These are phyloP conservation scores for Teratosphaeria epicoccoides DNA, from an alignment of 2,329 filamentous ascomycete species.

Conservation along the genomic window DNA sequence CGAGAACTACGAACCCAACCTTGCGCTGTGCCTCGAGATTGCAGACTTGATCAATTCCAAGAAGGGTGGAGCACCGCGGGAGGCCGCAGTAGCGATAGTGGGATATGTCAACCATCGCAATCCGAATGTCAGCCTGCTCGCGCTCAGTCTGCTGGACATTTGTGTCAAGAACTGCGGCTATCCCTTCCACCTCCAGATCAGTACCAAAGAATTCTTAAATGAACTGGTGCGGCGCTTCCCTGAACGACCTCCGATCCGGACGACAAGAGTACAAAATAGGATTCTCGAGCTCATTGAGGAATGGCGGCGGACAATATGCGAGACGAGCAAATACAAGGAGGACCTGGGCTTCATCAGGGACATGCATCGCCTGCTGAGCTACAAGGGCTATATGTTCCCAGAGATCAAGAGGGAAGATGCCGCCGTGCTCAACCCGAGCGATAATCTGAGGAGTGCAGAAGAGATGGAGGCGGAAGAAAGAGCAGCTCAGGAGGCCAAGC, in stretches of 20 bases:
- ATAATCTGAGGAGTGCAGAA: constrained; percentile 90
- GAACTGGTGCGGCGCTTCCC: constrained; percentile 94
- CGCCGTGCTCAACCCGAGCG: constrained; percentile 89
- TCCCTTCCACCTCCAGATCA: constrained; percentile 95
- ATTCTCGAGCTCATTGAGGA: constrained; percentile 96
- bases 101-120: constrained; percentile 95
- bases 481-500: constrained; percentile 91
- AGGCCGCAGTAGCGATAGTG: constrained; percentile 87
- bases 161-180: constrained; percentile 99
- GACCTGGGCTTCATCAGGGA: constrained; percentile 92
- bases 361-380: constrained; percentile 91
- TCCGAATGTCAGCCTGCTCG: constrained; percentile 83
- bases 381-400: constrained; percentile 95
- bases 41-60: constrained; percentile 93
- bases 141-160: constrained; percentile 84
- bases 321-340: constrained; percentile 94
- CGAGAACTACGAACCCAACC: constrained; percentile 95
- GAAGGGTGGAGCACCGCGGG: constrained; percentile 88
- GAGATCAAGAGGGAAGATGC: constrained; percentile 88
- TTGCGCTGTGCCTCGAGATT: constrained; percentile 93
- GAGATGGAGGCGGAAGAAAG: constrained; percentile 98
- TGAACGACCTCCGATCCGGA: constrained; percentile 76
- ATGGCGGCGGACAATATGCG: constrained; percentile 96
- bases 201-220: constrained; percentile 97
- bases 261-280: constrained; percentile 77